Conservation (phyloP, 495 filamentous ascomycete genomes). For the Penicillium ochrochloron region DNA sequence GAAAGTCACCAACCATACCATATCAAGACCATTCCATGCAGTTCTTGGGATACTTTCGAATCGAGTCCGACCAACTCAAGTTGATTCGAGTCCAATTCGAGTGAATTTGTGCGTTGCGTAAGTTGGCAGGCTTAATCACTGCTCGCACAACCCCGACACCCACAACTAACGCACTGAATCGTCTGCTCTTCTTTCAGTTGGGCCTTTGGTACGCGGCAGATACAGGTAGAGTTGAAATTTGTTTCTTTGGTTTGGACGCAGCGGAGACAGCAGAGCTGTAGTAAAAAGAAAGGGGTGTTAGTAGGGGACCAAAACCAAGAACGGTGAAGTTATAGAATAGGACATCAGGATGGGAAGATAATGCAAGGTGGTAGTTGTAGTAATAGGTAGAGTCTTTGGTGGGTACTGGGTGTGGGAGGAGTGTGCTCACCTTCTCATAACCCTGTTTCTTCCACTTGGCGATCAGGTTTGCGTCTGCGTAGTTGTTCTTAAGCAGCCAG, state of each 20-base stretch:
- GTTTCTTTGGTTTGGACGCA: slow-evolving; percentile 99
- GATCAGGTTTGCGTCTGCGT: slow-evolving; percentile 92
- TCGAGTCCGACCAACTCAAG: background rate
- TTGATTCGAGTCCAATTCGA: background rate
- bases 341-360: background rate
- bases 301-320: background rate
- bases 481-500: slow-evolving; percentile 94
- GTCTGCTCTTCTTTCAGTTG: slow-evolving; percentile 89
- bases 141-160: slow-evolving; percentile 88
- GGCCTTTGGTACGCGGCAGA: slow-evolving; percentile 92
- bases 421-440: slow-evolving; percentile 84
- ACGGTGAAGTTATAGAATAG: too few relatives aligned
- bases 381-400: too few relatives aligned
- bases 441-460: slow-evolving; percentile 99
- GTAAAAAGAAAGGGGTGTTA: background rate
- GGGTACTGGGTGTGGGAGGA: background rate
- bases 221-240: slow-evolving; percentile 96
- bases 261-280: slow-evolving; percentile 84
- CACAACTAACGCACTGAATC: slow-evolving; percentile 95
- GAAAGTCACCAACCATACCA: background rate
- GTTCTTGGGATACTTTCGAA: background rate
- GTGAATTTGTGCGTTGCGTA: background rate
- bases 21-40: background rate
- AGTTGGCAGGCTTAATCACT: slow-evolving; percentile 61
- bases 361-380: background rate